A percentile compares a stretch with the other conserved stretches of the same genome.
Evolutionary conservation across 768 basidiomycete species (phyloP).

Genomic region (Trametes villosa): DNA sequence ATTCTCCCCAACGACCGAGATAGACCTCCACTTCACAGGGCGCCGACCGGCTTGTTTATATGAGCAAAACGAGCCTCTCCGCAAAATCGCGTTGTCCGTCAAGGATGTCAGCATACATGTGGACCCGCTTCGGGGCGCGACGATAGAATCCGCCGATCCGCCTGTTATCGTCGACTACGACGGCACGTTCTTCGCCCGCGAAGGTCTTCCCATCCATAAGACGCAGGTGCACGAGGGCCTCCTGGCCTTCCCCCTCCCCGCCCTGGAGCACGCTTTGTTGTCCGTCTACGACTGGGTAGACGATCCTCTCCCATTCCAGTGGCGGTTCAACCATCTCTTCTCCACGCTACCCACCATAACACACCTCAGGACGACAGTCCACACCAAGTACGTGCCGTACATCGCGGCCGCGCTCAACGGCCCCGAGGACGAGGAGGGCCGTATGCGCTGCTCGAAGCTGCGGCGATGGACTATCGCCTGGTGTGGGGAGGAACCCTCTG

Average conservation of each 20-base stretch:
- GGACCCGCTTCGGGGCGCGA: neutral
- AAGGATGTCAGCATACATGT: neutral
- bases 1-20: neutral
- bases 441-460: neutral
- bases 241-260: conserved; percentile 3
- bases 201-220: neutral
- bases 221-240: neutral
- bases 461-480: neutral
- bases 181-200: neutral
- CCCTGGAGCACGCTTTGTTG: neutral
- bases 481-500: neutral
- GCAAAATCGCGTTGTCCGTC: neutral
- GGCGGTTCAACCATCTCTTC: neutral
- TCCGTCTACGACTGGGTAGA: no score
- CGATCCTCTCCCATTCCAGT: neutral
- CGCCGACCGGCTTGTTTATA: neutral
- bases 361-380: neutral
- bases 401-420: neutral
- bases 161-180: neutral
- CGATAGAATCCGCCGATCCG: neutral
- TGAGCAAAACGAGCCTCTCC: neutral
- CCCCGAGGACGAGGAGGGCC: neutral
- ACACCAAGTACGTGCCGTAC: neutral
- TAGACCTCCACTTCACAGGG: neutral
- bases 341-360: neutral